Percentiles rank a stretch among this genome's conserved stretches.
Conservation (phyloP, 257 asterid species). For the Nicotiana otophora region DNA sequence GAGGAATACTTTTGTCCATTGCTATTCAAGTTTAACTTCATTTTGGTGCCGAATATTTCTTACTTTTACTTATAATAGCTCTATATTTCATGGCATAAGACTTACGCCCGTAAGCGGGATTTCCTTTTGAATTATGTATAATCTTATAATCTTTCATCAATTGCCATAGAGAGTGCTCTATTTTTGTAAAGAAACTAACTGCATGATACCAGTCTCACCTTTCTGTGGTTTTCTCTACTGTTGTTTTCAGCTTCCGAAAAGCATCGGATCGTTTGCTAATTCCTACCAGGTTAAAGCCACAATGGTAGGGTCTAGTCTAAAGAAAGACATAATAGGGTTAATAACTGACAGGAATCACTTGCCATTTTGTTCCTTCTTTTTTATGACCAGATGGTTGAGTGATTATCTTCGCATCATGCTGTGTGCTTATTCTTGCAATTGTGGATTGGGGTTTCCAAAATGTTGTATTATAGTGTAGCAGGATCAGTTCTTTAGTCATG, state of each 20-base stretch:
- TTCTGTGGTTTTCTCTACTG: too few species aligned
- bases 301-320: too few species aligned
- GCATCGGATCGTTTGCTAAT: too few species aligned
- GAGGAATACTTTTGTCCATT: too few species aligned
- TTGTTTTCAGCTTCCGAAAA: too few species aligned
- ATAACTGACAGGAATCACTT: neutral
- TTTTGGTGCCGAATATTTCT: neutral
- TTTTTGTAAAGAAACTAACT: neutral
- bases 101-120: neutral
- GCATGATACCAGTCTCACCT: too few species aligned
- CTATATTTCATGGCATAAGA: neutral
- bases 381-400: neutral
- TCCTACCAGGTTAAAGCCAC: too few species aligned
- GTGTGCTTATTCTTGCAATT: neutral
- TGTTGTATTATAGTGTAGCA: neutral
- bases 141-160: too few species aligned
- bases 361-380: too few species aligned
- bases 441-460: neutral
- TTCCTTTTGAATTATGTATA: neutral
- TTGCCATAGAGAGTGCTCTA: neutral
- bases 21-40: neutral
- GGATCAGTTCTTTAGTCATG: neutral
- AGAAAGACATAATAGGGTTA: too few species aligned
- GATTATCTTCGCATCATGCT: neutral
- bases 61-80: neutral